Evolutionary conservation across 768 basidiomycete species (phyloP).

Genomic region (Leccinum fibrillosum): DNA sequence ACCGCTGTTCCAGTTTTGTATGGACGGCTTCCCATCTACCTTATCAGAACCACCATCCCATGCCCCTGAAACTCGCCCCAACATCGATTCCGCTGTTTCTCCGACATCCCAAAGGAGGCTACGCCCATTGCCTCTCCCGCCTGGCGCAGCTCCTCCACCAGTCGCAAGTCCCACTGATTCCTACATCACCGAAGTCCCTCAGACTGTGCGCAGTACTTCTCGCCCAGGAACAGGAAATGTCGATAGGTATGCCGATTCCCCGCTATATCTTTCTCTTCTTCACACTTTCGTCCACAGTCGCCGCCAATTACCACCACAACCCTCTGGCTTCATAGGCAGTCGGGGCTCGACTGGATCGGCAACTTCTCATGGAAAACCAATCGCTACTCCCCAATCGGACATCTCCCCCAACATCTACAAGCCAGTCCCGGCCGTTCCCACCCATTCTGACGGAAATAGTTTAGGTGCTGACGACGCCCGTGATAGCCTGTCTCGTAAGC

Average conservation of each 20-base stretch:
- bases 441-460: conserved; percentile 8
- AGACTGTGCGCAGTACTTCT: conserved; percentile 11
- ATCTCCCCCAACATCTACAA: conserved; percentile 25
- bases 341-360: conserved; percentile 24
- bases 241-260: conserved; percentile 20
- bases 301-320: conserved; percentile 28
- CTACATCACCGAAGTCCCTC: conserved; percentile 13
- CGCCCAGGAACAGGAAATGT: conserved; percentile 23
- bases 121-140: conserved; percentile 29
- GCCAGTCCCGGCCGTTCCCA: conserved; percentile 30
- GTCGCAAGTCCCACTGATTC: conserved; percentile 16
- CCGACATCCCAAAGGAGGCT: conserved; percentile 29
- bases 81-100: conserved; percentile 23
- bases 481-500: conserved; percentile 16
- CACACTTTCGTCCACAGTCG: conserved; percentile 16
- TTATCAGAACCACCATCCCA: conserved; percentile 14
- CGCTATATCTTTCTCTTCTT: neutral
- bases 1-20: neutral
- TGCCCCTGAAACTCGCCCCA: conserved; percentile 19
- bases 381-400: conserved; percentile 16
- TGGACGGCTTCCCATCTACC: neutral
- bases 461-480: conserved; percentile 19
- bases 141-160: conserved; percentile 15
- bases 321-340: conserved; percentile 5
- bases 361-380: conserved; percentile 18